Percentiles rank a stretch among this genome's conserved stretches.
phyloP scores from a whole-genome alignment of 2,329 filamentous ascomycete genomes.

The Arthrobotrys sinensis region DNA sequence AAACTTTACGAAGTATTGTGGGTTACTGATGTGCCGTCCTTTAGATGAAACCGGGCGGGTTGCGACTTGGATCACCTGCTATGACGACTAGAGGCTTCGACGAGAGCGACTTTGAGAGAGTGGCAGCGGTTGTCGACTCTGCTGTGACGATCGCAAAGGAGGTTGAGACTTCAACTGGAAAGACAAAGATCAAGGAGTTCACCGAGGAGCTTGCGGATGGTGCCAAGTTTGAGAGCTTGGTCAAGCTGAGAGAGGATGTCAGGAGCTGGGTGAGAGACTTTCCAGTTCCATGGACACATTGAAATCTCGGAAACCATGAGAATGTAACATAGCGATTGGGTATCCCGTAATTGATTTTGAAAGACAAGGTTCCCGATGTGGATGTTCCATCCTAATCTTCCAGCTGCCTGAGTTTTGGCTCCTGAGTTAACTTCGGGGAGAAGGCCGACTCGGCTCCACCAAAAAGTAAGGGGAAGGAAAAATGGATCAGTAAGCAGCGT shows the following conservation, averaged over 20 bases:
- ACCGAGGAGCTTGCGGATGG: constrained; percentile 78
- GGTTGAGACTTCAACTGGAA: constrained; percentile 78
- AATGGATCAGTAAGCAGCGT: constrained; percentile 35
- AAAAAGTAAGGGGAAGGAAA: constrained; percentile 39
- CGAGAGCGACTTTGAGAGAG: constrained; percentile 87
- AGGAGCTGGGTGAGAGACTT: constrained; percentile 84
- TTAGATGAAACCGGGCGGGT: constrained; percentile 84
- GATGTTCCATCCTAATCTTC: constrained; percentile 31
- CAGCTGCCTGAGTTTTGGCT: constrained; percentile 44
- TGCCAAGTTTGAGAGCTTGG: constrained; percentile 78
- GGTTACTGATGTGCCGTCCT: constrained; percentile 24
- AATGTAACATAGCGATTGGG: constrained; percentile 26
- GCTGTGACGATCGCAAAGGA: constrained; percentile 84
- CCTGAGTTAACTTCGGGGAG: constrained; percentile 32
- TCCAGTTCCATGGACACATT: constrained; percentile 75
- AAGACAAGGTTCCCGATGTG: constrained; percentile 30
- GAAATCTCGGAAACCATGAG: constrained; percentile 62
- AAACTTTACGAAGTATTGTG: not conserved
- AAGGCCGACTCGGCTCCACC: constrained; percentile 32
- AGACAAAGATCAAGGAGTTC: constrained; percentile 78
- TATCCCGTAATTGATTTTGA: constrained; percentile 17
- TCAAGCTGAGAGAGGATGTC: constrained; percentile 81
- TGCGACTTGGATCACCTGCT: constrained; percentile 94
- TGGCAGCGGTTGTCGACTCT: constrained; percentile 87
- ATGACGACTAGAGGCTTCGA: constrained; percentile 98